phyloP scores from a whole-genome alignment of 768 basidiomycete genomes.

The Lentinus tigrinus region DNA sequence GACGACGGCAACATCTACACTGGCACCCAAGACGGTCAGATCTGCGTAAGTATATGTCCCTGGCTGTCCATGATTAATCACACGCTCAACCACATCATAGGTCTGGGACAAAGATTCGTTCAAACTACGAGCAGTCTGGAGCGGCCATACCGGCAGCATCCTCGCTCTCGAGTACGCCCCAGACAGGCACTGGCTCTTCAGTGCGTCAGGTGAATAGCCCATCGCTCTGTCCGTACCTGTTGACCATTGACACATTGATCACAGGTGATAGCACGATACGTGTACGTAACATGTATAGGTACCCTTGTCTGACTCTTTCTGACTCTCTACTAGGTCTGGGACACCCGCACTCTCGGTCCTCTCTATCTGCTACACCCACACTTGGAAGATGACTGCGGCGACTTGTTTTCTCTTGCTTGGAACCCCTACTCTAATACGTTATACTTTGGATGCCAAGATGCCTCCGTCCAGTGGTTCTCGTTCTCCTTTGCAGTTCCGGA shows the following conservation, averaged over 20 bases:
- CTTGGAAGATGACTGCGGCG: constrained; percentile 78
- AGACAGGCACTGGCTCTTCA: constrained; percentile 84
- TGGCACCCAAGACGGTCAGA: constrained; percentile 76
- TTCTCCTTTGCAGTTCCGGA: constrained; percentile 35
- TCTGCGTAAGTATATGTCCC: constrained; percentile 52
- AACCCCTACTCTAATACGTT: constrained; percentile 64
- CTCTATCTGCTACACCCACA: constrained; percentile 78
- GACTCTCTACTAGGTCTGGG: constrained; percentile 69
- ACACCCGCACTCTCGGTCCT: constrained; percentile 59
- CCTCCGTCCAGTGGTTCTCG: constrained; percentile 86
- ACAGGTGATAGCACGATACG: constrained; percentile 86
- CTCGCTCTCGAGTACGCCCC: constrained; percentile 74
- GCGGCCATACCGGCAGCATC: constrained; percentile 84
- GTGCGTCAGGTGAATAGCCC: constrained; percentile 65
- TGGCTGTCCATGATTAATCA: neutral
- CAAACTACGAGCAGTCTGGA: constrained; percentile 62
- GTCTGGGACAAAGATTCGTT: constrained; percentile 83
- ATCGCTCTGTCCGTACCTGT: neutral
- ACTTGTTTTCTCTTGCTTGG: constrained; percentile 86
- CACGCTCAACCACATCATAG: constrained; percentile 37
- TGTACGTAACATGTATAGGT: constrained; percentile 41
- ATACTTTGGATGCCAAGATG: constrained; percentile 90
- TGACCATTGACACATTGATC: neutral
- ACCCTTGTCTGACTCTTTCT: neutral
- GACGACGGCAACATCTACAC: constrained; percentile 75